Evolutionary conservation across 768 basidiomycete genomes (phyloP).

Genomic region (Omphalotus guepiniiformis): DNA sequence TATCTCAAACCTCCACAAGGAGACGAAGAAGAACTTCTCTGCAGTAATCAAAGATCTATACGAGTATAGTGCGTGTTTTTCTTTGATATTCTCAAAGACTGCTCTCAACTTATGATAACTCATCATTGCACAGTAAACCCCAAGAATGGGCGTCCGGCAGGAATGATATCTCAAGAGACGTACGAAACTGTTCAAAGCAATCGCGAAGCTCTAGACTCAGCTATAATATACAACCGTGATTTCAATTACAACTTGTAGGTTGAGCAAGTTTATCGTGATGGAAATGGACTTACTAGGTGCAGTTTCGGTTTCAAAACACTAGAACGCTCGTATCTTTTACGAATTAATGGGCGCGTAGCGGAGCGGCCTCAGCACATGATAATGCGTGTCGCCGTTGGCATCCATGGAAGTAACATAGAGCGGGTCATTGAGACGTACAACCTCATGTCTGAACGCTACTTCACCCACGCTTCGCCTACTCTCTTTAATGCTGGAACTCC

Average conservation of each 20-base stretch:
- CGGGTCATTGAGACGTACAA: conserved; percentile 89
- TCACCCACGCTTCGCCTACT: conserved; percentile 97
- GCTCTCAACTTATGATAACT: conserved; percentile 4
- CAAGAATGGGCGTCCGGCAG: conserved; percentile 81
- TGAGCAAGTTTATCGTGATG: no score
- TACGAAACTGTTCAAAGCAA: conserved; percentile 81
- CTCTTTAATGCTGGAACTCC: conserved; percentile 98
- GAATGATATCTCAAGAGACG: conserved; percentile 89
- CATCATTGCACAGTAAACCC: conserved; percentile 69
- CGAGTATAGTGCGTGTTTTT: conserved; percentile 59
- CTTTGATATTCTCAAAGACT: not conserved
- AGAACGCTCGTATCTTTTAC: conserved; percentile 94
- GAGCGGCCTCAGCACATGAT: conserved; percentile 99
- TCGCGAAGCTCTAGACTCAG: conserved; percentile 80
- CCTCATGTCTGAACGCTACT: conserved; percentile 97
- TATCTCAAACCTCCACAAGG: conserved; percentile 98
- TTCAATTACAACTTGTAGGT: conserved; percentile 94
- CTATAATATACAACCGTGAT: conserved; percentile 97
- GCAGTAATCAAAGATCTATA: conserved; percentile 90
- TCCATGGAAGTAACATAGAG: conserved; percentile 88
- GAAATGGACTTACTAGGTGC: no score
- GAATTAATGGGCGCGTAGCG: conserved; percentile 90
- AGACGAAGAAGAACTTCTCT: conserved; percentile 97
- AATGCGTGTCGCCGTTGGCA: conserved; percentile 98
- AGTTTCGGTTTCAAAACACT: conserved; percentile 99